Base-by-base conservation (phyloP, 2,329 filamentous ascomycete genomes). In the Phialemonium atrogriseum region DNA sequence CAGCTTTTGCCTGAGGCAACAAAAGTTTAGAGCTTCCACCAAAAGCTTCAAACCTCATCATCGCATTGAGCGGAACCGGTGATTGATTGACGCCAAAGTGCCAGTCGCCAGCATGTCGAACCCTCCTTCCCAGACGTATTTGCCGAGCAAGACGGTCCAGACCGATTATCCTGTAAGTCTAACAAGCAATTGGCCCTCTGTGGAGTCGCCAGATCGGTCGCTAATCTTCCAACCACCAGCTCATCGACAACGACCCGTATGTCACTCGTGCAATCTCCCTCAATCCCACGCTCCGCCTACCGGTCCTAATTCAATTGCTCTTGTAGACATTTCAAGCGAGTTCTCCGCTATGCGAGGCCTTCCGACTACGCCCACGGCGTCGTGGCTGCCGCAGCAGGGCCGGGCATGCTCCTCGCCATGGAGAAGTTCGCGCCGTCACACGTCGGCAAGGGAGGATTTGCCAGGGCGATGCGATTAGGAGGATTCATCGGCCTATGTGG, bases 211-310 rank as follows among this genome's bases (percentile, higher is more conserved):
- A 23, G 38, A 44, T 43, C 36, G 43, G 38, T 46, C 42, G 49
- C 11, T n/a, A 15, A 22, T 10, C 35, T 27, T 38, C 36, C 41
- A 35, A 25, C 52, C 52, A 46, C 45, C 64, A 98, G 91, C 83
- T 96, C 66, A 96, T 98, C 63, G 91, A 98, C 70, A 93, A 85
- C 68, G 91, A 98, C 64, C 91, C 91, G 88, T 95, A 88, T 56
- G 80, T 61, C 41, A 19, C 13, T 23, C 24, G 25, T 20, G 30
- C 17, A 4, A 27, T 36, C 34, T 32, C 28, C 36, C 36, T 33
- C 20, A 32, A 16, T 33, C 37, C 20, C 30, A 23, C 15, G 20
- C 10, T 23, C 15, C 12, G 5, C 25, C 10, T 13, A 35, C 37
- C 33, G 42, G 32, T 23, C 33, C 48, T 49, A 38, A 66, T 48